Evolutionary conservation across 2,329 filamentous ascomycete genomes (phyloP).

Genomic region (Aspergillus niger): DNA sequence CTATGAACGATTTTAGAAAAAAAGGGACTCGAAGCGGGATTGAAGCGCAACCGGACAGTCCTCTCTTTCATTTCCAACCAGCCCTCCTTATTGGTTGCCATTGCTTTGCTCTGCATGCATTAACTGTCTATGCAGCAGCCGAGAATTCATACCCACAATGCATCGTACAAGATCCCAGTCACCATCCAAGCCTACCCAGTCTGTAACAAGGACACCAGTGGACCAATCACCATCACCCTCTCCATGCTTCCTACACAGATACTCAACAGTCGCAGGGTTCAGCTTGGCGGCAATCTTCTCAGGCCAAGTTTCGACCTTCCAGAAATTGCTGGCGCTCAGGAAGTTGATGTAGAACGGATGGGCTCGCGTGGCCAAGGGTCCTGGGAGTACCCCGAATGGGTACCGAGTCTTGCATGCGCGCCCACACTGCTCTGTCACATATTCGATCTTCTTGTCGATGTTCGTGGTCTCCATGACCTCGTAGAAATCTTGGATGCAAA

Average conservation of each 20-base stretch:
- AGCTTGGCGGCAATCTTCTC: conserved; percentile 85
- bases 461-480: conserved; percentile 74
- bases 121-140: conserved; percentile 43
- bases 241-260: conserved; percentile 58
- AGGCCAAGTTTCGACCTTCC: conserved; percentile 88
- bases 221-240: conserved; percentile 62
- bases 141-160: conserved; percentile 89
- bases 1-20: background rate
- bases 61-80: background rate
- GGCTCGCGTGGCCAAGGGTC: conserved; percentile 48
- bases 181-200: conserved; percentile 84
- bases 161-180: conserved; percentile 90
- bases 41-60: too few species aligned
- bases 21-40: too few species aligned
- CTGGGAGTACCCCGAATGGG: conserved; percentile 37
- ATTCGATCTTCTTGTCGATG: conserved; percentile 78
- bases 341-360: conserved; percentile 87
- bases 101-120: background rate
- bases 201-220: conserved; percentile 86
- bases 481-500: conserved; percentile 94
- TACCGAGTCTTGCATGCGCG: conserved; percentile 61
- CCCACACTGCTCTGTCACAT: conserved; percentile 73
- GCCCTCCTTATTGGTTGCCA: background rate
- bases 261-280: conserved; percentile 72
- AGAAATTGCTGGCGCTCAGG: conserved; percentile 88